Base-by-base conservation (phyloP, 352 stramenopile species). In the Elongisporangium anandrum region DNA sequence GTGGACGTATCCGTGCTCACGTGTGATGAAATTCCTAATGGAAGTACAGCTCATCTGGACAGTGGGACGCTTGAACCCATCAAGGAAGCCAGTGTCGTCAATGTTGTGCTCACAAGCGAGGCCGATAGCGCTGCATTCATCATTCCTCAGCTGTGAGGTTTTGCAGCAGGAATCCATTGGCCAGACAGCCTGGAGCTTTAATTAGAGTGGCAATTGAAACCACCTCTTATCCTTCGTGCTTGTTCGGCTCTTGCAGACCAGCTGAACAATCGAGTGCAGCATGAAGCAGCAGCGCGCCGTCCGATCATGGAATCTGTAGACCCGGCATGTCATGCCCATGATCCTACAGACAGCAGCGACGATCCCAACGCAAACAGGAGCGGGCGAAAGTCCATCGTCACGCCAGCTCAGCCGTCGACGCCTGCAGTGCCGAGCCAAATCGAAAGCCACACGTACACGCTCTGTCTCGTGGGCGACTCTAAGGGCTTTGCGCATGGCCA, bases 401-500 rank as follows among this genome's bases (percentile, higher is more conserved):
- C 1, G 34, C 1, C 34, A 17, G 34, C 34, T 38, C 26, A 38
- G 12, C 26, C 26, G 26, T 38, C 26, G 3, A 9, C 26, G 12
- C 26, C 26, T 13, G 26, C 12, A 9, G 1, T 9, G 12, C 7
- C 7, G 7, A 38, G 26, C 34, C 34, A 45, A 12, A 45, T 45
- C 34, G 34, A 45, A 12, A 45, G 34, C 34, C 59, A 85, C 50
- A 74, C 78, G 50, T 89, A 87, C 65, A 72, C 73, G 21, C 54
- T 89, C 9, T 86, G 69, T 24, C 22, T 87, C 0, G n/a, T 89
- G 8, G 77, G 79, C 13, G 71, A 81, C 45, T 66, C 69, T 13
- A 66, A 69, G 12, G 49, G 24, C 13, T 66, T 70, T 34, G 51
- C 57, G 3, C 19, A 23, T 19, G 41, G 19, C 15, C 38, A 51